Percentiles rank a stretch among this genome's conserved stretches.
phyloP scores from a whole-genome alignment of 768 basidiomycete species.

The Leucosporidium creatinivorum region DNA sequence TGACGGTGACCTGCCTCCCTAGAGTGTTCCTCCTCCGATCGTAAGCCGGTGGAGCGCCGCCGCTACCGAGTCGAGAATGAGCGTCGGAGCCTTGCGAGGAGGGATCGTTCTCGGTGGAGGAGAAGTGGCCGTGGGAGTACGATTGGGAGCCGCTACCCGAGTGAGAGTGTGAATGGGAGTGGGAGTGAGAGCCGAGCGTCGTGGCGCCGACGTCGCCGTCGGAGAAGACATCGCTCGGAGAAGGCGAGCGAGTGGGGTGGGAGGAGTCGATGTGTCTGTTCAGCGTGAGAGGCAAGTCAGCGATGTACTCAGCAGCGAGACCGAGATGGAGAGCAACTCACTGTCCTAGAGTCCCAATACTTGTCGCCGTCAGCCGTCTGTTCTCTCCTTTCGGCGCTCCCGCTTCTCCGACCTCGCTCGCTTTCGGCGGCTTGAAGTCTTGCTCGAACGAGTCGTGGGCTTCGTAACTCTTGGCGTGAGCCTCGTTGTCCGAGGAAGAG shows the following conservation, averaged over 20 bases:
- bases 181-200: not conserved
- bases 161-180: not conserved
- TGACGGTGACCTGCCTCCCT: too few species aligned
- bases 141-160: not conserved
- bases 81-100: too few species aligned
- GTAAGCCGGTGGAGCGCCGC: too few species aligned
- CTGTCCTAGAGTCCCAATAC: not conserved
- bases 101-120: too few species aligned
- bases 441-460: not conserved
- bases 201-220: too few species aligned
- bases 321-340: not conserved
- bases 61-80: too few species aligned
- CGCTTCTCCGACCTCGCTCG: not conserved
- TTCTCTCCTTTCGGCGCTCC: not conserved
- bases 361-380: not conserved
- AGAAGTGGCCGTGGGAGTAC: too few species aligned
- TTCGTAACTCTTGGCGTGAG: not conserved
- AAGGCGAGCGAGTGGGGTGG: not conserved
- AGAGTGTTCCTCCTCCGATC: too few species aligned
- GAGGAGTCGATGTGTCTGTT: not conserved
- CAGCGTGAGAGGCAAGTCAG: too few species aligned
- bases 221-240: too few species aligned
- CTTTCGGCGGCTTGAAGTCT: not conserved
- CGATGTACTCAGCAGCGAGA: not conserved
- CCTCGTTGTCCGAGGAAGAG: not conserved